Evolutionary conservation across 139 green algal species (phyloP).

Genomic region (Picocystis salinarum): DNA sequence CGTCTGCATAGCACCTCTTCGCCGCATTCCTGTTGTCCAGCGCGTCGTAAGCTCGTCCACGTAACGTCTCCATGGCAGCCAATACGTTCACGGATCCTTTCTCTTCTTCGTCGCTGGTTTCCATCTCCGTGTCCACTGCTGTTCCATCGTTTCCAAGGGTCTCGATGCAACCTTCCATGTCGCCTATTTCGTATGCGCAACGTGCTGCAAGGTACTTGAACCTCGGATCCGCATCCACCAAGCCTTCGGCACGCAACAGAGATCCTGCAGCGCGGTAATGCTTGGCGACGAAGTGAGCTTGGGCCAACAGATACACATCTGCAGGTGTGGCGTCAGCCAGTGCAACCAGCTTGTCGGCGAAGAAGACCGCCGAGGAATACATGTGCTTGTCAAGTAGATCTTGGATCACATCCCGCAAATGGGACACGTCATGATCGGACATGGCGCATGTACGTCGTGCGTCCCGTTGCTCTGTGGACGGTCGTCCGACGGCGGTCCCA

Average conservation of each 20-base stretch:
- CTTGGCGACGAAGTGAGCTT: conserved; percentile 47
- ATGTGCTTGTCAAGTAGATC: conserved; percentile 79
- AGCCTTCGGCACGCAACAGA: conserved; percentile 15
- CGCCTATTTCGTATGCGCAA: too few species aligned
- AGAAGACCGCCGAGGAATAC: conserved; percentile 70
- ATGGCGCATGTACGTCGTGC: too few species aligned
- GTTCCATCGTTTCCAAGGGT: conserved; percentile 53
- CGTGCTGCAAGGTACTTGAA: conserved; percentile 51
- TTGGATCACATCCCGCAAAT: conserved; percentile 51
- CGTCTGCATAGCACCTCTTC: conserved; percentile 12
- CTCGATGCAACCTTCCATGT: conserved; percentile 73
- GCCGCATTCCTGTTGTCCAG: conserved; percentile 49
- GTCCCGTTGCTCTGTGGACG: too few species aligned
- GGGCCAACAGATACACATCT: conserved; percentile 65
- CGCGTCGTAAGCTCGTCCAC: conserved; percentile 50
- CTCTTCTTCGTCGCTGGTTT: conserved; percentile 2
- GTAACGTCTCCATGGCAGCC: conserved; percentile 49
- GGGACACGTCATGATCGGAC: too few species aligned
- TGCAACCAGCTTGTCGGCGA: conserved; percentile 80
- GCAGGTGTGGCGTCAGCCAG: conserved; percentile 29
- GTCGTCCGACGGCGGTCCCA: too few species aligned
- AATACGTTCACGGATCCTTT: background rate
- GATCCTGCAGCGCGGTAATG: conserved; percentile 54
- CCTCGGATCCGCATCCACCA: conserved; percentile 27
- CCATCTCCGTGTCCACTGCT: too few species aligned